These are phyloP conservation scores for Trichophyton mentagrophytes DNA, from an alignment of 2,329 filamentous ascomycete species.

Conservation along the genomic window DNA sequence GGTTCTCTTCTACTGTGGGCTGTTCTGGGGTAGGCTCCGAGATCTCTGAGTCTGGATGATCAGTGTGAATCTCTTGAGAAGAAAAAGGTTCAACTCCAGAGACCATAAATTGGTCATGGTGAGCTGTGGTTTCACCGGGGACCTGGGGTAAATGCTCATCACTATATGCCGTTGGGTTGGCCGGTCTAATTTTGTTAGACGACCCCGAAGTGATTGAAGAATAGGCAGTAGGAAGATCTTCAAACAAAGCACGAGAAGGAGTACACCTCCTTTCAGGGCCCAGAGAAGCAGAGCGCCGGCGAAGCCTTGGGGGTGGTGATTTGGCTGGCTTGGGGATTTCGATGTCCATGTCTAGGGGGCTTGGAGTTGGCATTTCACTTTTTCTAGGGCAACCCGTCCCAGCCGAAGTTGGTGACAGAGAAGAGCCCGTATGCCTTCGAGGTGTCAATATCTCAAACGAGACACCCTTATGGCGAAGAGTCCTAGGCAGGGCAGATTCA, in stretches of 20 bases:
- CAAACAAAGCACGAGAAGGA: constrained; percentile 13
- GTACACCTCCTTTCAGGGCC: constrained; percentile 8
- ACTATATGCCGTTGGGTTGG: background rate
- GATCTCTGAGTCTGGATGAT: background rate
- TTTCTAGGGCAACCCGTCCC: background rate
- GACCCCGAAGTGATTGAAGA: constrained; percentile 15
- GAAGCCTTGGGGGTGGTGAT: background rate
- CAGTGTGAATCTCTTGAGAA: background rate
- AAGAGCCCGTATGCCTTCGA: constrained; percentile 1
- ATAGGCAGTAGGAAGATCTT: constrained; percentile 14
- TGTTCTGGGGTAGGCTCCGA: background rate
- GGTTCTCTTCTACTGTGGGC: background rate
- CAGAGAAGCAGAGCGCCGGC: constrained; percentile 5
- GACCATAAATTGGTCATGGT: background rate
- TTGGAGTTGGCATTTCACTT: background rate
- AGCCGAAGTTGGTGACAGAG: background rate
- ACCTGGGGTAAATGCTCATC: background rate
- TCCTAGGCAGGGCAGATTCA: constrained; percentile 8
- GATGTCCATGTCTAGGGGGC: background rate
- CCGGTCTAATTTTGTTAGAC: background rate
- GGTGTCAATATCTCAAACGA: constrained; percentile 15
- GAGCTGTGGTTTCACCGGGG: background rate
- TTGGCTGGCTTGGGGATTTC: background rate
- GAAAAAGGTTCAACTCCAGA: background rate
- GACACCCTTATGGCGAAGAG: constrained; percentile 12